Conservation (phyloP, 768 basidiomycete genomes). For the Pilatotrama ljubarskyi region DNA sequence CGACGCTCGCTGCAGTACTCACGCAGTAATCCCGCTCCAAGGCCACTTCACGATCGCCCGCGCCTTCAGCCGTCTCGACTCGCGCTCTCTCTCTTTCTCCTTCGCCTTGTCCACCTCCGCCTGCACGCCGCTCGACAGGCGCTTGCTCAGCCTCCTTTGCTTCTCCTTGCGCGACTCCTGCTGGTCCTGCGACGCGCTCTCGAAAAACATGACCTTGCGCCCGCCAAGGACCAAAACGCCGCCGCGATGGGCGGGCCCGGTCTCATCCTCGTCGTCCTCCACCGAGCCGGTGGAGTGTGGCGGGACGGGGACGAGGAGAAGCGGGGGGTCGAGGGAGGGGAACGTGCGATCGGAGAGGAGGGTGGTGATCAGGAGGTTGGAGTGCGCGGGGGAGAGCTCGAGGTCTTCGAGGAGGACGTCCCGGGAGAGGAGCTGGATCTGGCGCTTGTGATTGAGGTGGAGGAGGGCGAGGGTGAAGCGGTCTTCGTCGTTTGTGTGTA, state of each 20-base stretch:
- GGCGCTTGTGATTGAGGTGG: conserved; percentile 60
- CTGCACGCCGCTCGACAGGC: conserved; percentile 47
- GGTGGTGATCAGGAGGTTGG: conserved; percentile 46
- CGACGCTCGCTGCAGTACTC: conserved; percentile 26
- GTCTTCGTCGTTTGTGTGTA: conserved; percentile 40
- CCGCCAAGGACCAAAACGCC: conserved; percentile 74
- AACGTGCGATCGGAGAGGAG: conserved; percentile 51
- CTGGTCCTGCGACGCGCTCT: conserved; percentile 47
- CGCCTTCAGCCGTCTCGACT: conserved; percentile 54
- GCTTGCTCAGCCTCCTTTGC: conserved; percentile 50
- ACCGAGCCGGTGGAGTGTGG: conserved; percentile 36
- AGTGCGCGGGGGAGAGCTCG: conserved; percentile 48
- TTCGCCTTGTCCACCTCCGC: conserved; percentile 47
- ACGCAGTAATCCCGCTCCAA: conserved; percentile 74
- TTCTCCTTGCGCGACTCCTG: conserved; percentile 58
- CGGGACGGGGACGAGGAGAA: conserved; percentile 35
- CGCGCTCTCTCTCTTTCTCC: conserved; percentile 58
- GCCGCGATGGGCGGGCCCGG: conserved; percentile 42
- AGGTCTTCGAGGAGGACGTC: conserved; percentile 49
- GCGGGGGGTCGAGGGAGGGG: conserved; percentile 28
- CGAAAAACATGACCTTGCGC: conserved; percentile 60
- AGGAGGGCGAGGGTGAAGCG: conserved; percentile 64
- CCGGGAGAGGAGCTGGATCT: conserved; percentile 63
- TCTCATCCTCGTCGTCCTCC: conserved; percentile 32
- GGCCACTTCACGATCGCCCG: conserved; percentile 68